These are phyloP conservation scores for Globisporangium carolinianum DNA, from an alignment of 352 stramenopile species.

Conservation along the genomic window DNA sequence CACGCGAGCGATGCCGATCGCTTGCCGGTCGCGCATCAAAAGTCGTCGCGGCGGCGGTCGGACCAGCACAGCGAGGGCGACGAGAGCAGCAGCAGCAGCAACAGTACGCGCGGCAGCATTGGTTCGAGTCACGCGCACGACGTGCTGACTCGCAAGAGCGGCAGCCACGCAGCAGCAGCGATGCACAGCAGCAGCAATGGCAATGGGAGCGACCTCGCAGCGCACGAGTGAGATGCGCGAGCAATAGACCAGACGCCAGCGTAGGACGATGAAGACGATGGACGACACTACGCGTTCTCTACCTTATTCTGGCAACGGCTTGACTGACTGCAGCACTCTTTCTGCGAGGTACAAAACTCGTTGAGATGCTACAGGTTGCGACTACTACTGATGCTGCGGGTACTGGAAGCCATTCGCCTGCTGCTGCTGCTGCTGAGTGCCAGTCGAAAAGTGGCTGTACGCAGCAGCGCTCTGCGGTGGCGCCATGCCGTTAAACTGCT, in stretches of 20 bases:
- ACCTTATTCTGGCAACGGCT: too few species aligned
- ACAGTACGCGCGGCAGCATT: constrained; percentile 11
- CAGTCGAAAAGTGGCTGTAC: constrained; percentile 10
- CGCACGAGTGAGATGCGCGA: constrained; percentile 8
- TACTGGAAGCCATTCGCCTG: not conserved
- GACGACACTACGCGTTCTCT: not conserved
- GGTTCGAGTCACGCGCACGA: constrained; percentile 9
- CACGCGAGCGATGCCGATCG: constrained; percentile 36
- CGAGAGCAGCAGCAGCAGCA: constrained; percentile 1
- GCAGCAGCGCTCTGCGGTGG: not conserved
- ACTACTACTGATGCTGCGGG: not conserved
- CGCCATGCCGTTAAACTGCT: constrained; percentile 4
- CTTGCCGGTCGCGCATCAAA: constrained; percentile 39
- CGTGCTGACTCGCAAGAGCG: constrained; percentile 1
- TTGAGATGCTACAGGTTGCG: too few species aligned
- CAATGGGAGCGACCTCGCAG: not conserved
- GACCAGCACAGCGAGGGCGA: constrained; percentile 23
- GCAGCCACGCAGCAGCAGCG: not conserved
- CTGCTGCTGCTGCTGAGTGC: constrained; percentile 2
- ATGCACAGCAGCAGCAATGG: not conserved
- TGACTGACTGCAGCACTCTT: not conserved
- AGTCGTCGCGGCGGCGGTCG: constrained; percentile 36
- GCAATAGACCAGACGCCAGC: too few species aligned
- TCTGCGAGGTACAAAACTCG: not conserved
- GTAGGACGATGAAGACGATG: not conserved